phyloP scores from a whole-genome alignment of 179 eudicot genomes.

The Pouteria campechiana region DNA sequence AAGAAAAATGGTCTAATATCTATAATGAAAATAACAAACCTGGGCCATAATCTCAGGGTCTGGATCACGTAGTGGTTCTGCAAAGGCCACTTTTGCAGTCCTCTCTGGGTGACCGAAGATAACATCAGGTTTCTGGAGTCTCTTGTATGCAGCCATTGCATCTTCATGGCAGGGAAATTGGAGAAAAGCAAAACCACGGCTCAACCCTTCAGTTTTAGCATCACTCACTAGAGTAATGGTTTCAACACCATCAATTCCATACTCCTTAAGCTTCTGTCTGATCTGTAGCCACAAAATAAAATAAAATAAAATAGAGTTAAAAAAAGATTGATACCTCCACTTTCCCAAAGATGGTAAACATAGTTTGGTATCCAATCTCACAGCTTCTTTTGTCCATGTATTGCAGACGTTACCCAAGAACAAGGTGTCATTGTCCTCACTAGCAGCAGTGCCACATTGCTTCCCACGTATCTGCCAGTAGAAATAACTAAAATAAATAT shows the following conservation, averaged over 20 bases:
- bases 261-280: constrained; percentile 61
- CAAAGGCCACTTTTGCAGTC: constrained; percentile 85
- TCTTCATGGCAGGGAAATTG: constrained; percentile 83
- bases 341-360: not conserved
- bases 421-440: constrained; percentile 76
- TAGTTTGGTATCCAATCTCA: constrained; percentile 11
- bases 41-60: constrained; percentile 83
- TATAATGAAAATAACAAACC: no score
- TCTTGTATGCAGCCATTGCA: constrained; percentile 74
- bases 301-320: not conserved
- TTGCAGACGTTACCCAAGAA: constrained; percentile 86
- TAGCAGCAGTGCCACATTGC: constrained; percentile 72
- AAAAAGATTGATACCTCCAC: not conserved
- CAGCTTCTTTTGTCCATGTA: constrained; percentile 93
- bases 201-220: constrained; percentile 64
- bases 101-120: constrained; percentile 80
- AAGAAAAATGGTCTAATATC: no score
- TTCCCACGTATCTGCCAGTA: constrained; percentile 55
- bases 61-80: constrained; percentile 84
- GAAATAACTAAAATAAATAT: not conserved
- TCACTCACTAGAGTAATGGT: constrained; percentile 66
- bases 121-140: constrained; percentile 82
- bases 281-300: constrained; percentile 28
- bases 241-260: constrained; percentile 55
- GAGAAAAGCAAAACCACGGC: constrained; percentile 83